Evolutionary conservation across 495 filamentous ascomycete genomes (phyloP).

Genomic region (Hypoxylon trugodes): DNA sequence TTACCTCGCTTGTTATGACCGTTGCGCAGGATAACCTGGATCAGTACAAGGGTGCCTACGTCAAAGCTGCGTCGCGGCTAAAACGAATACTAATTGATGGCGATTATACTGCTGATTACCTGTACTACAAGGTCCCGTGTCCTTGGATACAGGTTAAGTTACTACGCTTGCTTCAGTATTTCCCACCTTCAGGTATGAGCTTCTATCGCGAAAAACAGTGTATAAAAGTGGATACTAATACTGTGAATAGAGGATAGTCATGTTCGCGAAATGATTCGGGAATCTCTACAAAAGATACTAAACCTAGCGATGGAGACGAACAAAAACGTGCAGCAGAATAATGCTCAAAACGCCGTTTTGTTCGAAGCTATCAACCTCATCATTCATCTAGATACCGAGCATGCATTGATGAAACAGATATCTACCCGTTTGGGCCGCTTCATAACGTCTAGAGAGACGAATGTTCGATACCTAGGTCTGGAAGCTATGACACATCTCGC

Average conservation of each 20-base stretch:
- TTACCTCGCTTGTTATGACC: constrained; percentile 96
- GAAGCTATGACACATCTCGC: constrained; percentile 99
- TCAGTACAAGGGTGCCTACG: constrained; percentile 91
- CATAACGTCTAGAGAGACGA: constrained; percentile 96
- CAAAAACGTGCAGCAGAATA: constrained; percentile 99
- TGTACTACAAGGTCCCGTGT: constrained; percentile 99
- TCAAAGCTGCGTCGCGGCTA: constrained; percentile 87
- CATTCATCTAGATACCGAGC: constrained; percentile 98
- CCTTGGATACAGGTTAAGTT: constrained; percentile 99
- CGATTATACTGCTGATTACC: constrained; percentile 85
- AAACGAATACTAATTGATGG: constrained; percentile 90
- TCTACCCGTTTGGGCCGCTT: constrained; percentile 94
- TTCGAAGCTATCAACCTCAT: constrained; percentile 99
- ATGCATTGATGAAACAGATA: constrained; percentile 94
- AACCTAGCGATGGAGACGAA: constrained; percentile 90
- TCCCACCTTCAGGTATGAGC: constrained; percentile 85
- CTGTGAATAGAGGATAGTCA: constrained; percentile 81
- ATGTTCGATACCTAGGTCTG: constrained; percentile 94
- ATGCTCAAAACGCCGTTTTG: constrained; percentile 96
- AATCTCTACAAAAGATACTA: constrained; percentile 89
- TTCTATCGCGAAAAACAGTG: background rate
- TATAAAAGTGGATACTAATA: constrained; percentile 32
- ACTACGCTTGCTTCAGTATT: constrained; percentile 91
- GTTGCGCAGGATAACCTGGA: constrained; percentile 92
- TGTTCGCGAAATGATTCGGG: constrained; percentile 88